Percentiles rank a stretch among this genome's conserved stretches.
These are phyloP conservation scores for Rhododendron griersonianum DNA, from an alignment of 148 eudicot genomes.

Conservation along the genomic window DNA sequence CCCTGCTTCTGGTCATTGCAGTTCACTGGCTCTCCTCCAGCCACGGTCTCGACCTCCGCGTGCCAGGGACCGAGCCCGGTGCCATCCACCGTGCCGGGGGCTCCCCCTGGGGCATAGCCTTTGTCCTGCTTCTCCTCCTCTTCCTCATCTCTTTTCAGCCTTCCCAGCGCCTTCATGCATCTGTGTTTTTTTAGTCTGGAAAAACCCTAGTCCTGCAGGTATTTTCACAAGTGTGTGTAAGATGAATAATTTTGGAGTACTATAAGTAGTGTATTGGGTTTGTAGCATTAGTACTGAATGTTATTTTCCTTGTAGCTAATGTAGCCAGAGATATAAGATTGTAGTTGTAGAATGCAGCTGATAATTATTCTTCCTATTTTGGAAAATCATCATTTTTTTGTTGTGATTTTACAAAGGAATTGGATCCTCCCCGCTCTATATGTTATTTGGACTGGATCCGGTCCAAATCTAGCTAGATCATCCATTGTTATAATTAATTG, in stretches of 20 bases:
- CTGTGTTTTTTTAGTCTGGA: not conserved
- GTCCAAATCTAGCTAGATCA: too few species aligned
- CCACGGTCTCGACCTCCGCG: conserved; percentile 9
- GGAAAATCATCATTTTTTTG: not conserved
- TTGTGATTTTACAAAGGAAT: too few species aligned
- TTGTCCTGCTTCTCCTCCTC: conserved; percentile 21
- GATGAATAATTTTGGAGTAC: too few species aligned
- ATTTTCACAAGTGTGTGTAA: not conserved
- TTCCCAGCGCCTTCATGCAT: not conserved
- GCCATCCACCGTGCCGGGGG: conserved; percentile 35
- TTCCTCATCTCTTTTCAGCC: conserved; percentile 22
- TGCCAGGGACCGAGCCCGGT: conserved; percentile 26
- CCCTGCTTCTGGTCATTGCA: conserved; percentile 25
- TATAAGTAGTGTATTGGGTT: too few species aligned
- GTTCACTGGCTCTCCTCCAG: conserved; percentile 33
- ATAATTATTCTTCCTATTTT: not conserved
- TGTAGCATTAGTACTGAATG: not conserved
- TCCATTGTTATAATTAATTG: too few species aligned
- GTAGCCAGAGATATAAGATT: not conserved
- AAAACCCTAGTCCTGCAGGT: not conserved
- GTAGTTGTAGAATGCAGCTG: not conserved
- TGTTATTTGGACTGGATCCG: too few species aligned
- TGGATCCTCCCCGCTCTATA: too few species aligned
- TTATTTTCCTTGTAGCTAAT: not conserved
- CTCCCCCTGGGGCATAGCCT: conserved; percentile 38